Evolutionary conservation across 164 flowering plant species (phyloP).

Genomic region (Cinnamomum micranthum): DNA sequence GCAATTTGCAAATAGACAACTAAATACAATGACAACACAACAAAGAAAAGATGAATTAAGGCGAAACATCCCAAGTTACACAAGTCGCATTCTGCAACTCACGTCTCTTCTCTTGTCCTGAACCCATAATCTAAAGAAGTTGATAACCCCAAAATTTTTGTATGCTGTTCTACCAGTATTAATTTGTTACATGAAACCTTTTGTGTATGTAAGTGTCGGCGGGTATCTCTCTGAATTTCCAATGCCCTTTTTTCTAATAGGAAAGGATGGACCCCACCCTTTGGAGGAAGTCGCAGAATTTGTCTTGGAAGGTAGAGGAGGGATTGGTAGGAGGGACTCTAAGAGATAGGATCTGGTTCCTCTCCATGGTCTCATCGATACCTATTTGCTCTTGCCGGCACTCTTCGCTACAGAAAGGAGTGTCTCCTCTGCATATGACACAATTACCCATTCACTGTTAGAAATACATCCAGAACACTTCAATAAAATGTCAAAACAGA

Average conservation of each 20-base stretch:
- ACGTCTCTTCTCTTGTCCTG: too few relatives aligned
- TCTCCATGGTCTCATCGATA: constrained; percentile 60
- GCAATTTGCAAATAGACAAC: too few relatives aligned
- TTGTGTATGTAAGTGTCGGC: not conserved
- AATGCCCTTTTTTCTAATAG: not conserved
- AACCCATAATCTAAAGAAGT: too few relatives aligned
- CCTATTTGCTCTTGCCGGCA: constrained; percentile 79
- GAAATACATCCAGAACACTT: too few relatives aligned
- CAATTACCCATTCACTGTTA: too few relatives aligned
- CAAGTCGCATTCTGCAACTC: too few relatives aligned
- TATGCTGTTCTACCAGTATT: not conserved
- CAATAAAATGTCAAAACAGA: too few relatives aligned
- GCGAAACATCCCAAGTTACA: too few relatives aligned
- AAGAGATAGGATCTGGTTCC: constrained; percentile 33
- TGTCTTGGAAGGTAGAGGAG: not conserved
- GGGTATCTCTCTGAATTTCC: too few relatives aligned
- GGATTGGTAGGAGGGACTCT: not conserved
- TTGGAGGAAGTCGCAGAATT: not conserved
- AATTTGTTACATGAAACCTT: not conserved
- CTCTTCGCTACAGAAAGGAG: constrained; percentile 83
- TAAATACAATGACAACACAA: too few relatives aligned
- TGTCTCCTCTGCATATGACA: constrained; percentile 60
- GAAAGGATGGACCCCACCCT: not conserved
- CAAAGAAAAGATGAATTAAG: too few relatives aligned
- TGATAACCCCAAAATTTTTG: not conserved